Base-by-base conservation (phyloP, 345 rosid genomes). In the Eucalyptus globulus region DNA sequence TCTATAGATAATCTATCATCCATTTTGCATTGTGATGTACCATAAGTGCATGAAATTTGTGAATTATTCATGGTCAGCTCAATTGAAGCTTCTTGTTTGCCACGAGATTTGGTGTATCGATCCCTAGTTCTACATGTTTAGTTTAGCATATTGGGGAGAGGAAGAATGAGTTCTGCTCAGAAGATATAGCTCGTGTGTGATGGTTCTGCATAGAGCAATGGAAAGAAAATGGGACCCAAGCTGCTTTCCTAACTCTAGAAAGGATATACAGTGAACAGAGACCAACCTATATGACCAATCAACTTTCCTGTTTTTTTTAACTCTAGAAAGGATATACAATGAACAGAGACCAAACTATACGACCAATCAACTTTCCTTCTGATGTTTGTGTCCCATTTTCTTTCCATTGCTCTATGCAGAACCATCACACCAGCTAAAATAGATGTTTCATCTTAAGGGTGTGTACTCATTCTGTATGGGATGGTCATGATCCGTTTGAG, bases 1-100 rank as follows among this genome's bases (percentile, higher is more conserved):
- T 76, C 65, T 87, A 51, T 87, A 92, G 94, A 91, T 93, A 92
- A 90, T 81, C 2, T 49, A 11, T 43, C 85, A 87, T 49, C 80
- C 89, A 40, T 76, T 40, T 43, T 76, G 83, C 47, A 40, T 76
- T 37, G 83, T 37, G 47, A 76, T 76, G 83, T 76, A 76, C 83
- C 83, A 21, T 76, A 37, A 76, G 83, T 76, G 83, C 83, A 11
- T 40, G 83, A 76, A 76, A 22, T 76, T 37, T 11, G 83, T 76
- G 83, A 37, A 76, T 76, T 76, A 40, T 76, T 76, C 83, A 21
- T 76, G 47, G 83, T 40, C 47, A 43, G 83, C 16, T 40, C 83
- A 76, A 76, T 76, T 76, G 83, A 76, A 76, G 83, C 83, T 76
- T 21, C 83, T 76, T 76, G 47, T 40, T 21, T 76, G 83, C 83